A percentile compares a stretch with the other conserved stretches of the same genome.
Evolutionary conservation across 148 eudicot genomes (phyloP).

Genomic region (Amaranthus hypochondriacus): DNA sequence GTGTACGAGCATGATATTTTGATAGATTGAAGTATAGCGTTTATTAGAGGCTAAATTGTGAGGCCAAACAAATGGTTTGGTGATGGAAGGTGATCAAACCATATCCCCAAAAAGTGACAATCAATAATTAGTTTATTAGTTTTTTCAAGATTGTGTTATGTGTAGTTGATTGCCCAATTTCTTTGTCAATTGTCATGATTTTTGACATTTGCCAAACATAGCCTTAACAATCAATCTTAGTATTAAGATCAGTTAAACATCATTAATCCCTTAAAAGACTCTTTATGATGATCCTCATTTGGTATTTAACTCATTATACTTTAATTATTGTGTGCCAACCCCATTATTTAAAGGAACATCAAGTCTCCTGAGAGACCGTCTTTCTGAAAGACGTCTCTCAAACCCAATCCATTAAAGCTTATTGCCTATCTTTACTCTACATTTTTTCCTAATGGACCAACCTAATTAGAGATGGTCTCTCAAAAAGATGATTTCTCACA

Average conservation of each 20-base stretch:
- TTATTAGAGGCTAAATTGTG: conserved; percentile 1
- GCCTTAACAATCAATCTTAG: not conserved
- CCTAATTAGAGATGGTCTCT: too few relatives aligned
- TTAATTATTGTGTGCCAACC: not conserved
- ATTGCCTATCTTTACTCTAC: too few relatives aligned
- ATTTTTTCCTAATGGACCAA: too few relatives aligned
- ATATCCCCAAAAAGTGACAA: not conserved
- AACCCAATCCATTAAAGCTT: too few relatives aligned
- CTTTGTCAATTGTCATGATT: not conserved
- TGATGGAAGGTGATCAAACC: not conserved
- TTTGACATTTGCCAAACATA: conserved; percentile 24
- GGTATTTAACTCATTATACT: conserved; percentile 16
- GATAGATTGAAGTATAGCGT: not conserved
- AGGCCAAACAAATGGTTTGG: conserved; percentile 22
- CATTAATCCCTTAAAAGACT: conserved; percentile 18
- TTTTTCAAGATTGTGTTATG: not conserved
- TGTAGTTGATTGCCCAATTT: conserved; percentile 10
- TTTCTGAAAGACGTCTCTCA: too few relatives aligned
- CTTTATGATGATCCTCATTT: conserved; percentile 17
- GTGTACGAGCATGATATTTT: not conserved
- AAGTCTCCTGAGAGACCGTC: too few relatives aligned
- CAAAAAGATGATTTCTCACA: too few relatives aligned
- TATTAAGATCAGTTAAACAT: conserved; percentile 17
- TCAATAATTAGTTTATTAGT: not conserved
- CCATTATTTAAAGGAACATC: not conserved